Conservation (phyloP, 495 filamentous ascomycete genomes). For the Pyronema omphalodes region DNA sequence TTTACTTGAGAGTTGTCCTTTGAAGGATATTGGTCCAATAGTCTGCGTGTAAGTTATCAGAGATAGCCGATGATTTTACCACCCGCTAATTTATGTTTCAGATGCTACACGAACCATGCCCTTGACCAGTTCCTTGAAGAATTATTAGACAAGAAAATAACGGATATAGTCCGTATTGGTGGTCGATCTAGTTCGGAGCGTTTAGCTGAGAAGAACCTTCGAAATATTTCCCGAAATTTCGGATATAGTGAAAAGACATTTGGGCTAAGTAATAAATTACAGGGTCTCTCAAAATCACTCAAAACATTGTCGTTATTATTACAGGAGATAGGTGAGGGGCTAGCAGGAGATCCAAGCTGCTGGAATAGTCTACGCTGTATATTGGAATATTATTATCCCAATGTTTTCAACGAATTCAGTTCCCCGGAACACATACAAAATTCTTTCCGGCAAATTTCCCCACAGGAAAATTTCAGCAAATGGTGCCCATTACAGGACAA, state of each 20-base stretch:
- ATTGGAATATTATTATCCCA: not conserved
- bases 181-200: conserved; percentile 42
- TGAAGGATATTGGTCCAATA: conserved; percentile 38
- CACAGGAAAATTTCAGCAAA: not conserved
- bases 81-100: conserved; percentile 1
- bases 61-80: not conserved
- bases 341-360: not conserved
- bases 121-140: conserved; percentile 56
- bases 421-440: not conserved
- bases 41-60: conserved; percentile 29
- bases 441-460: not conserved
- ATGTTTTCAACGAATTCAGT: not conserved
- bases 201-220: not conserved
- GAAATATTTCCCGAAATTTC: not conserved
- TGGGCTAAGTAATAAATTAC: not conserved
- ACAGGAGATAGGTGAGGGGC: not conserved
- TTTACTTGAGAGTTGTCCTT: conserved; percentile 16
- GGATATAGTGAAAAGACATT: not conserved
- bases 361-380: not conserved
- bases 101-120: conserved; percentile 54
- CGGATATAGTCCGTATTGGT: conserved; percentile 53
- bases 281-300: not conserved
- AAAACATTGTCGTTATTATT: not conserved
- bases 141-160: conserved; percentile 31
- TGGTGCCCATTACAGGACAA: not conserved